Evolutionary conservation across 2,329 filamentous ascomycete genomes (phyloP), one percentile per base, ranked within the genome.

Genomic region (Aphanoascus verrucosus): DNA sequence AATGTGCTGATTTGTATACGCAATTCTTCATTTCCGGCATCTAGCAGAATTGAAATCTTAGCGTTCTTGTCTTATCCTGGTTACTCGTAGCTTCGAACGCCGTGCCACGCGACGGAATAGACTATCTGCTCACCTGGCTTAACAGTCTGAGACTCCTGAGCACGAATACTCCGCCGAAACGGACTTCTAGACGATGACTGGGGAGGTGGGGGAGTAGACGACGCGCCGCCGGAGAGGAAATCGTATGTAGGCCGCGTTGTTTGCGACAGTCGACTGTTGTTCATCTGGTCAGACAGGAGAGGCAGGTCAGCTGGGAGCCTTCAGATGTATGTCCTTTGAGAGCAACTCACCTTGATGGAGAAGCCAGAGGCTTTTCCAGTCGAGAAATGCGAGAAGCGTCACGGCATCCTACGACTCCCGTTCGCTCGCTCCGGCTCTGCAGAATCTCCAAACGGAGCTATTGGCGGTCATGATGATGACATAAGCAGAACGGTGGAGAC

Each of bases 1-100:
- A 96, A 74, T 0, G 88, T 87, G 57, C 90, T 93, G 41, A 97
- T 76, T 69, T 96, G 88, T 1, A 91, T 88, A 64, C 91, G 90
- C 23, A 97, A 77, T 59, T 90, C 85, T 63, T 97, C 90, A 56
- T 80, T 84, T 52, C 71, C 70, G 11, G 64, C 59, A 60, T 73
- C 70, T 73, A 15, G 23, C 31, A 6, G 15, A 9, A 43, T 14
- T 31, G 8, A 51, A 14, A 9, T 32, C 9, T 38, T 32, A 38
- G 32, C 17, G 9, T 9, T n/a, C 37, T 34, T n/a, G 31, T 34
- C 34, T 15, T 35, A 37, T 44, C 23, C n/a, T n/a, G n/a, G n/a
- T n/a, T 35, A 11, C 23, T 7, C 19, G 17, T 12, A 52, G 28
- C 12, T n/a, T 11, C 3, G 23, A 28, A 28, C 23, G 23, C 23